phyloP scores from a whole-genome alignment of 495 filamentous ascomycete species.

The Aspergillus diversus region DNA sequence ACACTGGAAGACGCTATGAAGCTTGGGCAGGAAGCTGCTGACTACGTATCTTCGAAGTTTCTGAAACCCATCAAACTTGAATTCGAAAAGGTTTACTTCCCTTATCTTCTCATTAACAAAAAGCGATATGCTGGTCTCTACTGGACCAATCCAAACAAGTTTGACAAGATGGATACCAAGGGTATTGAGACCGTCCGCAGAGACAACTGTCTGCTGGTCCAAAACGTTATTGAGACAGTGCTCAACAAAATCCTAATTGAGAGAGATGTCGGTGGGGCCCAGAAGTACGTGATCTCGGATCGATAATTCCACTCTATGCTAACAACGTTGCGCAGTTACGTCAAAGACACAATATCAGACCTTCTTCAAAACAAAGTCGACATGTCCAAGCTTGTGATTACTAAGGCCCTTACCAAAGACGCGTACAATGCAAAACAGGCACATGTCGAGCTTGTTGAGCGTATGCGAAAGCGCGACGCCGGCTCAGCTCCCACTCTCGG shows the following conservation, averaged over 20 bases:
- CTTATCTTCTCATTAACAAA: constrained; percentile 99
- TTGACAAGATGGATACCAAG: constrained; percentile 99
- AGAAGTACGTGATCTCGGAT: constrained; percentile 69
- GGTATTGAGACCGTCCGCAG: constrained; percentile 97
- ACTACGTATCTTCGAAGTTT: constrained; percentile 88
- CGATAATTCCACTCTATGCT: background rate
- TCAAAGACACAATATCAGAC: constrained; percentile 94
- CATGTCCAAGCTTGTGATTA: constrained; percentile 99
- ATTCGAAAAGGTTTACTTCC: constrained; percentile 99
- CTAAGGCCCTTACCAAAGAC: constrained; percentile 87
- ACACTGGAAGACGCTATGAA: constrained; percentile 90
- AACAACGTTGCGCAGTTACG: constrained; percentile 64
- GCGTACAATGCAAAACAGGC: constrained; percentile 90
- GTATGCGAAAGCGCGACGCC: constrained; percentile 95
- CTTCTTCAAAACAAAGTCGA: constrained; percentile 97
- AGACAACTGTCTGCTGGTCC: constrained; percentile 94
- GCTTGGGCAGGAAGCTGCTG: constrained; percentile 86
- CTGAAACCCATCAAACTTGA: constrained; percentile 96
- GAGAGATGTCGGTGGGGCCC: constrained; percentile 80
- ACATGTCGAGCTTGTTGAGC: constrained; percentile 88
- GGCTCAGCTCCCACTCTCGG: constrained; percentile 94
- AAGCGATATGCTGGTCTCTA: constrained; percentile 97
- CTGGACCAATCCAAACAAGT: constrained; percentile 94
- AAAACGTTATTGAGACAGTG: constrained; percentile 97
- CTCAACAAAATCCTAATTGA: constrained; percentile 95